Evolutionary conservation across 176 grass and related monocot species (phyloP).

Genomic region (Elymus sibiricus): DNA sequence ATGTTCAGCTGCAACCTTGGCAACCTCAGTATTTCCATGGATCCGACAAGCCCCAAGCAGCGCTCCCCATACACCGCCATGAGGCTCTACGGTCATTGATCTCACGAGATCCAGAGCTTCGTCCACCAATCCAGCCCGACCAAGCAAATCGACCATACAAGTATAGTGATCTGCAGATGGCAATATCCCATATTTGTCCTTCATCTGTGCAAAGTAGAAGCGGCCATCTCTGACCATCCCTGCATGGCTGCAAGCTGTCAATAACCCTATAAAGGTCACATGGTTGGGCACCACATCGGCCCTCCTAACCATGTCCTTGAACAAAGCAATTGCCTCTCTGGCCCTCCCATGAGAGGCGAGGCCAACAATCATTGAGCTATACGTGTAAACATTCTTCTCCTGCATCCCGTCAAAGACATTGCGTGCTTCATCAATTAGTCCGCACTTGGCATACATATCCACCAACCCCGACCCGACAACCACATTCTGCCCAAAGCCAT

Average conservation of each 20-base stretch:
- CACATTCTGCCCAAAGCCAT: constrained; percentile 37
- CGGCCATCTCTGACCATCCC: constrained; percentile 68
- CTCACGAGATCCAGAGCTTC: constrained; percentile 61
- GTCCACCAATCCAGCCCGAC: constrained; percentile 58
- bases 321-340: constrained; percentile 46
- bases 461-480: constrained; percentile 58
- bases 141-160: constrained; percentile 81
- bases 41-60: constrained; percentile 61
- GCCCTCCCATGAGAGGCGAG: constrained; percentile 48
- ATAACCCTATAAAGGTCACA: constrained; percentile 59
- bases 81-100: constrained; percentile 53
- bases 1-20: constrained; percentile 54
- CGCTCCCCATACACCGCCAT: constrained; percentile 63
- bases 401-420: constrained; percentile 42
- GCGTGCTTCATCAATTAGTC: constrained; percentile 47
- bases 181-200: constrained; percentile 56
- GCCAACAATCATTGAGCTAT: constrained; percentile 60
- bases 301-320: constrained; percentile 48
- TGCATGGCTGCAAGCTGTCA: constrained; percentile 62
- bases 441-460: constrained; percentile 66
- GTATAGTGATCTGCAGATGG: constrained; percentile 69
- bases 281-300: constrained; percentile 49
- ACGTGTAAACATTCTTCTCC: constrained; percentile 59
- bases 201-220: constrained; percentile 63
- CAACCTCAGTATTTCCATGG: constrained; percentile 52